Percentiles rank a stretch among this genome's conserved stretches.
Evolutionary conservation across 441 rosid species (phyloP).

Genomic region (Caryocar brasiliense): DNA sequence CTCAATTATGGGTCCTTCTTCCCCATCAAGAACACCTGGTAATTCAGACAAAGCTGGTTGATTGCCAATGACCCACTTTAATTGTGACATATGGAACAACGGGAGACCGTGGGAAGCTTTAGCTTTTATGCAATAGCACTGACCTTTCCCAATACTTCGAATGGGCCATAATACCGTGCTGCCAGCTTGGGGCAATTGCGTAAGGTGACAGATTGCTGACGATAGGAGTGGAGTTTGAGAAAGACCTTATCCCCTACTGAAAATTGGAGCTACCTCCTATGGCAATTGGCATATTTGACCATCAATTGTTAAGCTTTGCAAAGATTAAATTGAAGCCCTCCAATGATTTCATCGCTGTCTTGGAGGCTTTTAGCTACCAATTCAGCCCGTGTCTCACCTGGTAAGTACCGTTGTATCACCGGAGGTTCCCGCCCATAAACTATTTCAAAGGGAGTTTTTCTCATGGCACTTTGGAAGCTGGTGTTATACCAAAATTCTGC

Average conservation of each 20-base stretch:
- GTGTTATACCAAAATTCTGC: too few species aligned
- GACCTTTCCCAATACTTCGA: neutral
- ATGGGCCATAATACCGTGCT: neutral
- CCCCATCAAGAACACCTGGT: too few species aligned
- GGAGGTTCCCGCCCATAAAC: too few species aligned
- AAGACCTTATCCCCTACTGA: neutral
- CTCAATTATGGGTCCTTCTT: too few species aligned
- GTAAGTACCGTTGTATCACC: too few species aligned
- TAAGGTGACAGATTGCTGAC: neutral
- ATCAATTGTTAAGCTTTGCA: neutral
- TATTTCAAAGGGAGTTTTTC: too few species aligned
- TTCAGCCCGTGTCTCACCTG: neutral
- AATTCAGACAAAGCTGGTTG: too few species aligned
- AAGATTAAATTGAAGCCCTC: neutral
- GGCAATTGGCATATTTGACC: neutral
- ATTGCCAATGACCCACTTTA: neutral
- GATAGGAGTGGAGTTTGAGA: neutral
- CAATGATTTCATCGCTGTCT: neutral
- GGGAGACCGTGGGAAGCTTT: neutral
- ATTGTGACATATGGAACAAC: neutral
- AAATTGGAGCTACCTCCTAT: neutral
- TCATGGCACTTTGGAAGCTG: too few species aligned
- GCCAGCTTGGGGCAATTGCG: neutral
- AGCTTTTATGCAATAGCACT: neutral
- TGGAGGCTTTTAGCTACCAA: neutral